A percentile compares a stretch with the other conserved stretches of the same genome.
Evolutionary conservation across 257 asterid genomes (phyloP).

Genomic region (Rauvolfia tetraphylla): DNA sequence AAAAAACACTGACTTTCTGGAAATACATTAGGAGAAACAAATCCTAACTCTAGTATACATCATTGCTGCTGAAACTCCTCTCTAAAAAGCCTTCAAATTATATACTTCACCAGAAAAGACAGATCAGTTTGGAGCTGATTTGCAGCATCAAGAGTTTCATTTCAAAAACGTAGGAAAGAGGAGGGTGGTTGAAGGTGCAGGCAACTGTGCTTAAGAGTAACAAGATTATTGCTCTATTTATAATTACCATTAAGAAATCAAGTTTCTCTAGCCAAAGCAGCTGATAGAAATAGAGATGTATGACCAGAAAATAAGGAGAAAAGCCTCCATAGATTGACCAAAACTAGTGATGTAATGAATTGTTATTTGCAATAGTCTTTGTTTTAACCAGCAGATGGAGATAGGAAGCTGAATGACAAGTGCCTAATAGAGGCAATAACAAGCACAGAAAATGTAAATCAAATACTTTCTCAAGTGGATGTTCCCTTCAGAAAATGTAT

Average conservation of each 20-base stretch:
- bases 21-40: neutral
- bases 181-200: neutral
- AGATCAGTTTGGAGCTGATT: neutral
- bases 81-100: neutral
- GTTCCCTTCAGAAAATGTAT: neutral
- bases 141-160: neutral
- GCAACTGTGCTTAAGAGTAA: neutral
- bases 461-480: no score
- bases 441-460: no score
- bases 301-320: neutral
- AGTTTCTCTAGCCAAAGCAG: neutral
- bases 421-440: neutral
- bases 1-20: neutral
- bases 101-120: neutral
- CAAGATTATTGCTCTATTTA: neutral
- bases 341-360: neutral
- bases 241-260: neutral
- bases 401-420: neutral
- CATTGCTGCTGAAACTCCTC: neutral
- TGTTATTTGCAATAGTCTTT: neutral
- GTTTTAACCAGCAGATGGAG: neutral
- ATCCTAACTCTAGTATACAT: neutral
- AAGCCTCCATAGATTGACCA: neutral
- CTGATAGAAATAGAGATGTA: neutral
- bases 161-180: neutral